Evolutionary conservation across 2,329 filamentous ascomycete genomes (phyloP).

Genomic region (Cladophialophora psammophila): DNA sequence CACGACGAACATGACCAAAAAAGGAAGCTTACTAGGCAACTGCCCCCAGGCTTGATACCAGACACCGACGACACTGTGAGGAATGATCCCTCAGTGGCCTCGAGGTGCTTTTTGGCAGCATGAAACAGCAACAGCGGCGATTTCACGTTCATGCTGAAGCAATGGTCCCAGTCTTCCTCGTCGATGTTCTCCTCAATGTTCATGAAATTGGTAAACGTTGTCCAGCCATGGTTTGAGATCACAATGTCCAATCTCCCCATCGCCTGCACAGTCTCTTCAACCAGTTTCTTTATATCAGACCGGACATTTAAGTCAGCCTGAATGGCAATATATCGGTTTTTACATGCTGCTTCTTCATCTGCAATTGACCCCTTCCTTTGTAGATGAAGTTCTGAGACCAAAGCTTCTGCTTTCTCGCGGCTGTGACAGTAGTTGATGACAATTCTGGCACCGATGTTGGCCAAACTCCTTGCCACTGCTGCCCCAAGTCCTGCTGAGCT

Average conservation of each 20-base stretch:
- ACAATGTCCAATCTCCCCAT: slow-evolving; percentile 3
- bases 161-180: slow-evolving; percentile 66
- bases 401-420: slow-evolving; percentile 20
- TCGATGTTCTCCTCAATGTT: slow-evolving; percentile 32
- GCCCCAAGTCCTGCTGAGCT: slow-evolving; percentile 34
- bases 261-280: neutral
- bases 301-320: neutral
- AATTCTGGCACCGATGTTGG: neutral
- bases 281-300: neutral
- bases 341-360: neutral
- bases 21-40: slow-evolving; percentile 1
- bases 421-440: slow-evolving; percentile 29
- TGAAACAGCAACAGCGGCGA: slow-evolving; percentile 66
- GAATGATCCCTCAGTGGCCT: neutral
- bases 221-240: slow-evolving; percentile 5
- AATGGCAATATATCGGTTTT: neutral
- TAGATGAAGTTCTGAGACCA: slow-evolving; percentile 32
- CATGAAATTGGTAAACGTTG: slow-evolving; percentile 43
- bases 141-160: slow-evolving; percentile 69
- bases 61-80: neutral
- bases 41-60: neutral
- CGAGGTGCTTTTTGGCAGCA: slow-evolving; percentile 60
- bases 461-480: slow-evolving; percentile 19
- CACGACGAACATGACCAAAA: no score
- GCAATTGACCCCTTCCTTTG: neutral